Base-by-base conservation (phyloP, 495 filamentous ascomycete species). In the Entonaema liquescens region DNA sequence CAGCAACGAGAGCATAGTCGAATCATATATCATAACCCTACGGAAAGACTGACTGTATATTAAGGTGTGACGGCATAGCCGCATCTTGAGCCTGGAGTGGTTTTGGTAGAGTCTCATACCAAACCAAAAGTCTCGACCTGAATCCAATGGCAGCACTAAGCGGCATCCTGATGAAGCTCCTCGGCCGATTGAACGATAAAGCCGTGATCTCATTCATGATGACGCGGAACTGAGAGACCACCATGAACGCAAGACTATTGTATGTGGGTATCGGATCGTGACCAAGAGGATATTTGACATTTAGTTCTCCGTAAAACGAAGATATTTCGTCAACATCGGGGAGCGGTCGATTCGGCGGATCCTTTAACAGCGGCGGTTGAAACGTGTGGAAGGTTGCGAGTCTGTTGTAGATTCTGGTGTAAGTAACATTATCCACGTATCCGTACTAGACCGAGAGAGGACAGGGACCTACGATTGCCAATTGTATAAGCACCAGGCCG, bases 401-500 rank as follows among this genome's bases (percentile, higher is more conserved):
- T 38, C 70, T 72, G 12, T 15, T 1, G 26, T 7, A 26, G 3
- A 31, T 0, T 17, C 1, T n/a, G 6, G 12, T 28, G 49, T 62
- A 31, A 61, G 61, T 42, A 49, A 17, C 11, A 28, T 15, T 35
- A 13, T 19, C 9, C n/a, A 49, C 4, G 8, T 8, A 35, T 8
- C 19, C 26, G 5, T 13, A 23, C 15, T 13, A 5, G 9, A 2
- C 6, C 2, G 49, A 35, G 15, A 8, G 11, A 15, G 23, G 33
- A 6, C 44, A 13, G 19, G n/a, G 19, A 52, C 76, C 3, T 77
- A 82, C 80, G 71, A 74, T 67, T 81, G 77, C 72, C 69, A 81
- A 15, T 62, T 70, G 40, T 76, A 82, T n/a, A 81, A 17, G 8
- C 31, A 60, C 80, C 80, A 82, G 1, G 79, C 79, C 1, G 79